These are phyloP conservation scores for Atkinsonella texensis DNA, from an alignment of 2,329 filamentous ascomycete genomes.

Conservation along the genomic window DNA sequence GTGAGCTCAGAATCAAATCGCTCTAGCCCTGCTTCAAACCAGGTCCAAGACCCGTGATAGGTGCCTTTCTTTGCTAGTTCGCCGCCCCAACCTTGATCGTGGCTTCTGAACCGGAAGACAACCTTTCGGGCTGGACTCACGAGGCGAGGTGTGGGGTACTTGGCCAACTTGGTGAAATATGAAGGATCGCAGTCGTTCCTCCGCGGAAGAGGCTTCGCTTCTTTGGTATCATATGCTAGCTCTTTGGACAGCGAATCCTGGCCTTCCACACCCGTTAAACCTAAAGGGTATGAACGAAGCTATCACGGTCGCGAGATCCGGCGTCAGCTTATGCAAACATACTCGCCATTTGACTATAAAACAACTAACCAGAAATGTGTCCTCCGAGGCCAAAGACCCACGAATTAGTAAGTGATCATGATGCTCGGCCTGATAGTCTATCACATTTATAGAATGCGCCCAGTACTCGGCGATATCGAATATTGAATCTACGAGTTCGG, in stretches of 20 bases:
- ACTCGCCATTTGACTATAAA: too few relatives aligned
- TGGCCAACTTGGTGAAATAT: slow-evolving; percentile 22
- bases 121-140: slow-evolving; percentile 45
- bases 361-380: slow-evolving; percentile 22
- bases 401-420: slow-evolving; percentile 12
- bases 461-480: slow-evolving; percentile 52
- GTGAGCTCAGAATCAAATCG: slow-evolving; percentile 30
- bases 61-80: slow-evolving; percentile 19
- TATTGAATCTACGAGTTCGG: slow-evolving; percentile 43
- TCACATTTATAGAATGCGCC: slow-evolving; percentile 33
- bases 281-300: slow-evolving; percentile 27
- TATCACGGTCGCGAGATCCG: slow-evolving; percentile 4
- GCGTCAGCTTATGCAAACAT: not conserved
- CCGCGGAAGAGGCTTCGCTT: slow-evolving; percentile 17
- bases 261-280: slow-evolving; percentile 18
- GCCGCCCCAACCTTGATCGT: slow-evolving; percentile 47
- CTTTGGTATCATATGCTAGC: slow-evolving; percentile 18
- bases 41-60: slow-evolving; percentile 42
- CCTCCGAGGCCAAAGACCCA: slow-evolving; percentile 14
- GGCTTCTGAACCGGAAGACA: slow-evolving; percentile 44
- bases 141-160: slow-evolving; percentile 28
- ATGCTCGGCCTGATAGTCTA: slow-evolving; percentile 16
- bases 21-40: slow-evolving; percentile 53
- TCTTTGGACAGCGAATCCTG: slow-evolving; percentile 16
- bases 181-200: slow-evolving; percentile 14